A percentile compares a stretch with the other conserved stretches of the same genome.
These are phyloP conservation scores for Ustilago cynodontis DNA, from an alignment of 1,284 basidiomycete genomes.

Conservation along the genomic window DNA sequence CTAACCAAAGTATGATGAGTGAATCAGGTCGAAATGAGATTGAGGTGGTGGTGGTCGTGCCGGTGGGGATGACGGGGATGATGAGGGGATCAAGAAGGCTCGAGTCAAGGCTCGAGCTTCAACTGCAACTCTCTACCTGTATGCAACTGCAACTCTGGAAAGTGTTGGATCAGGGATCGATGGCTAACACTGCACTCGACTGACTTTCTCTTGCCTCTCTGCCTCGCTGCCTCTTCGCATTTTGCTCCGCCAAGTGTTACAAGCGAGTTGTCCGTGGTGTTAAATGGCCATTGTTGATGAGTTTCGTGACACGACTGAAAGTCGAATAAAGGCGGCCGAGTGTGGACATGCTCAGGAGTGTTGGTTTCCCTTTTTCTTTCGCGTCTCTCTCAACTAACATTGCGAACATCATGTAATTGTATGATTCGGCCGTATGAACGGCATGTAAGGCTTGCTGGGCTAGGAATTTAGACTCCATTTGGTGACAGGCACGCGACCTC, in stretches of 20 bases:
- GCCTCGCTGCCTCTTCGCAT: neutral
- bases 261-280: slow-evolving; percentile 28
- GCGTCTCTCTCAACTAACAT: slow-evolving; percentile 22
- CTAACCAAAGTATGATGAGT: neutral
- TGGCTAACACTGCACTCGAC: too few relatives aligned
- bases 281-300: slow-evolving; percentile 23
- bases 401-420: too few relatives aligned
- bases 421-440: slow-evolving; percentile 19
- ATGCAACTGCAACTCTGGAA: slow-evolving; percentile 3
- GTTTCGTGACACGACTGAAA: slow-evolving; percentile 44
- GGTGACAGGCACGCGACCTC: neutral
- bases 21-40: neutral
- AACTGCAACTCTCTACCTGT: too few relatives aligned
- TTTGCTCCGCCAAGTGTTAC: neutral
- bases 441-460: neutral
- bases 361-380: slow-evolving; percentile 22
- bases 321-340: slow-evolving; percentile 23
- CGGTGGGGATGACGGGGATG: neutral
- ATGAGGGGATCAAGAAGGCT: slow-evolving; percentile 1
- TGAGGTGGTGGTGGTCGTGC: neutral
- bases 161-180: neutral
- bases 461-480: slow-evolving; percentile 17
- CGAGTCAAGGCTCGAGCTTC: neutral
- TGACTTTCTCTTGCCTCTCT: neutral
- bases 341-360: slow-evolving; percentile 12